Base-by-base conservation (phyloP, 2,329 filamentous ascomycete genomes). In the Magnaporthiopsis rhizophila region DNA sequence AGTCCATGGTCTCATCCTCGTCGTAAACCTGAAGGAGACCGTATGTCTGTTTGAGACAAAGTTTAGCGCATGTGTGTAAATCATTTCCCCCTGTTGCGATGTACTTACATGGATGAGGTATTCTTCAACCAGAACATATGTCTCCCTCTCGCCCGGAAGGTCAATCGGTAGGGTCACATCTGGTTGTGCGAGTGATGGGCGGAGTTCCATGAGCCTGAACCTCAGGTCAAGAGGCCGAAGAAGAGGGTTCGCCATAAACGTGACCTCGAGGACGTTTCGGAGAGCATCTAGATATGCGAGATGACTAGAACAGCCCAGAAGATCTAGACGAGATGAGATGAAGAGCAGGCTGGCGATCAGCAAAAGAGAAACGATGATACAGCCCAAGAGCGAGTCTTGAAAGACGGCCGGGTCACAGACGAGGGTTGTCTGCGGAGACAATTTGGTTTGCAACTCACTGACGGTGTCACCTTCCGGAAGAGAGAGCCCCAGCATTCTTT, bases 11-110 rank as follows among this genome's bases (percentile, higher is more conserved):
- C 0, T 70, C 69, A 24, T 75, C 73, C 36, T 77, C 78, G 67
- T 87, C 80, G 67, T 89, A 84, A 0, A 89, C 73, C 62, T 89
- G 83, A 6, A 89, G 73, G 11, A 89, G 73, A 18, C 86, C 86
- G 69, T 81, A 80, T 0, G 86, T 88, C 80, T 87, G 63, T 15
- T 53, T 53, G 2, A 11, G n/a, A 53, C 9, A n/a, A 30, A 30
- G 38, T n/a, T 53, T 53, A 53, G 45, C 13, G 5, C 6, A 9
- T n/a, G 15, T 2, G 7, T 5, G 28, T 4, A 1, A 28, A n/a
- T 13, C 30, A 3, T 18, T 18, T 58, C 57, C 24, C 57, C 24
- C 57, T 30, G 9, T 38, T 9, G 15, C 32, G 26, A 60, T n/a
- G 13, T 12, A 69, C 79, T 70, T 70, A 85, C 84, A 71, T 88